These are phyloP conservation scores for Castanea crenata DNA, from an alignment of 306 rosid species.

Conservation along the genomic window DNA sequence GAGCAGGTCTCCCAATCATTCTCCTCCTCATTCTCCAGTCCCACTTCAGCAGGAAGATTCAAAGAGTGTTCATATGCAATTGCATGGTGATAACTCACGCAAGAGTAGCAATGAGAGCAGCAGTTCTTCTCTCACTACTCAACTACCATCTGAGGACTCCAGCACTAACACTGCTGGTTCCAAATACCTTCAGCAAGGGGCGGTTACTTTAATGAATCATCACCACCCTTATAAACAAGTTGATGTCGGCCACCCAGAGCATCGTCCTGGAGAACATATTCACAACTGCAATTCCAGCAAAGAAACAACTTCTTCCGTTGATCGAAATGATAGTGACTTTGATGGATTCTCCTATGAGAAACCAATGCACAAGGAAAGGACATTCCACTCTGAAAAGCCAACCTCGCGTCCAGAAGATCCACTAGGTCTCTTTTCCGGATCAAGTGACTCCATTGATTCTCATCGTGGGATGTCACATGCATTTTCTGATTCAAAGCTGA, in stretches of 20 bases:
- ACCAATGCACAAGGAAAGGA: slow-evolving; percentile 35
- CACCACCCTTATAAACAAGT: slow-evolving; percentile 24
- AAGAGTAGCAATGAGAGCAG: slow-evolving; percentile 44
- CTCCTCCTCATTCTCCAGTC: slow-evolving; percentile 39
- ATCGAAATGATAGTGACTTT: slow-evolving; percentile 27
- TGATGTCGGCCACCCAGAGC: slow-evolving; percentile 25
- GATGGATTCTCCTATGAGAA: slow-evolving; percentile 35
- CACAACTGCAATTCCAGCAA: slow-evolving; percentile 25
- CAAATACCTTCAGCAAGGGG: slow-evolving; percentile 30
- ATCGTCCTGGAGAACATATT: slow-evolving; percentile 27
- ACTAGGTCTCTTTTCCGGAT: slow-evolving; percentile 29
- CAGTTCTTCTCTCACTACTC: slow-evolving; percentile 39
- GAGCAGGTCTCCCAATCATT: slow-evolving; percentile 22
- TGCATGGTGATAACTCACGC: slow-evolving; percentile 39
- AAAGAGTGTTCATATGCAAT: slow-evolving; percentile 34
- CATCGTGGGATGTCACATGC: slow-evolving; percentile 54
- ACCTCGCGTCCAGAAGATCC: slow-evolving; percentile 30
- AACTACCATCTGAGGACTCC: slow-evolving; percentile 34
- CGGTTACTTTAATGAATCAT: slow-evolving; percentile 27
- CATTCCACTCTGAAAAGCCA: slow-evolving; percentile 37
- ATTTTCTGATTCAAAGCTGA: slow-evolving; percentile 68
- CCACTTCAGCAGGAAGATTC: slow-evolving; percentile 38
- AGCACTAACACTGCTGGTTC: slow-evolving; percentile 16
- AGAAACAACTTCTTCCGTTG: slow-evolving; percentile 20
- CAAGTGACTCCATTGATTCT: slow-evolving; percentile 28